phyloP scores from a whole-genome alignment of 208 protist species.

The Angomonas desouzai region DNA sequence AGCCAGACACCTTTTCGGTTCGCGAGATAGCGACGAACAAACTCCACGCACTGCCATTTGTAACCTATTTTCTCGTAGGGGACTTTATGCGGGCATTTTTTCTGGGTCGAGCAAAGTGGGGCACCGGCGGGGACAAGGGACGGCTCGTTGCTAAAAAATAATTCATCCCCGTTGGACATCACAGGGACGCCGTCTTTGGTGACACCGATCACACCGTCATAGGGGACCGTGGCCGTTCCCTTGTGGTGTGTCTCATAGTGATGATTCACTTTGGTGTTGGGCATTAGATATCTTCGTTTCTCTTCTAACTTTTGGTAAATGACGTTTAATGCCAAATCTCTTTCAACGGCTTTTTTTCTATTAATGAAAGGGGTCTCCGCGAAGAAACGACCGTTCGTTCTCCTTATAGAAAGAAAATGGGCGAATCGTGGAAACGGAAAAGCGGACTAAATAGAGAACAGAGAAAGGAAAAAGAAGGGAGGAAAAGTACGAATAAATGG shows the following conservation, averaged over 20 bases:
- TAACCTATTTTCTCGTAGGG: conserved; percentile 39
- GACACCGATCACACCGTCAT: conserved; percentile 52
- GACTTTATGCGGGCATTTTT: conserved; percentile 7
- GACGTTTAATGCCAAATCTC: conserved; percentile 6
- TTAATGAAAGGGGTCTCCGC: background rate
- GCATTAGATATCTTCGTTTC: conserved; percentile 13
- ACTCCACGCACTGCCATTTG: conserved; percentile 75
- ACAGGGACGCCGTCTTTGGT: conserved; percentile 61
- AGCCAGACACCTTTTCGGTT: conserved; percentile 67
- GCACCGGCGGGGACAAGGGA: conserved; percentile 30
- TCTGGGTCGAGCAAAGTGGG: conserved; percentile 37
- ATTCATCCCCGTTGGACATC: conserved; percentile 64
- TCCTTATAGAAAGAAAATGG: too few relatives aligned
- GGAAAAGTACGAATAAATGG: background rate
- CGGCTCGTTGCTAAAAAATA: conserved; percentile 45
- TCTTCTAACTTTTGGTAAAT: conserved; percentile 2
- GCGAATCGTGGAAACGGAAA: too few relatives aligned
- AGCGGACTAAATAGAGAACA: background rate
- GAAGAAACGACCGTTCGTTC: background rate
- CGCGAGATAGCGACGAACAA: conserved; percentile 65
- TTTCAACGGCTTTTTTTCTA: conserved; percentile 10
- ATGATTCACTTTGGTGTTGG: conserved; percentile 18
- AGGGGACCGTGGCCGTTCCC: conserved; percentile 51
- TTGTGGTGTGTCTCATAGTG: conserved; percentile 32
- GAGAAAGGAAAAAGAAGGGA: conserved; percentile 5